Conservation (phyloP, 2,329 filamentous ascomycete species). For the Calonectria naviculata region DNA sequence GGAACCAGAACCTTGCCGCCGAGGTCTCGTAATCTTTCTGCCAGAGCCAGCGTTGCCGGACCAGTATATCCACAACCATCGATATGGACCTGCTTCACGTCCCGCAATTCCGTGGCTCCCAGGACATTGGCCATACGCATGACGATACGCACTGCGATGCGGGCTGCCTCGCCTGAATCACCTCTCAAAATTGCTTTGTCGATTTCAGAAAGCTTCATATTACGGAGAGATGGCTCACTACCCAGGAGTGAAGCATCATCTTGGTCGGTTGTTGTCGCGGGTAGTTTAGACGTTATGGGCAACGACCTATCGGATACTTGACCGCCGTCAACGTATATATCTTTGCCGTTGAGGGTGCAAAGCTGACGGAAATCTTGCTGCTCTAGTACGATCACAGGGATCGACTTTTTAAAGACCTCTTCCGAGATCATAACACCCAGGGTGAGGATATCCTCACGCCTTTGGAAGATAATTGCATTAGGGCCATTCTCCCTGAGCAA, state of each 20-base stretch:
- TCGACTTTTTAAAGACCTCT: conserved; percentile 12
- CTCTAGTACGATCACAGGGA: conserved; percentile 2
- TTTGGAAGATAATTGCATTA: conserved; percentile 16
- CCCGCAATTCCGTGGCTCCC: conserved; percentile 25
- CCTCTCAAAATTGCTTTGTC: conserved; percentile 23
- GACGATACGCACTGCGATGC: conserved; percentile 25
- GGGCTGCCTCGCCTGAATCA: conserved; percentile 21
- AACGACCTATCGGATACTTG: conserved; percentile 5
- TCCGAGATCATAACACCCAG: conserved; percentile 19
- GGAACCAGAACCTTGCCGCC: conserved; percentile 29
- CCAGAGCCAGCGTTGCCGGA: conserved; percentile 24
- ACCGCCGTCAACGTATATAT: conserved; percentile 19
- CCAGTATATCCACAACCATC: conserved; percentile 21
- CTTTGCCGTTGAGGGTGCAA: not conserved
- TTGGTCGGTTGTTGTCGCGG: not conserved
- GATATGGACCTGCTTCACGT: conserved; percentile 21
- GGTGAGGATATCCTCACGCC: conserved; percentile 20
- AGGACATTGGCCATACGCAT: conserved; percentile 27
- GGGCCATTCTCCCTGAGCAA: conserved; percentile 9
- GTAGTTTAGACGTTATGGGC: not conserved
- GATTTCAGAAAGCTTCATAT: conserved; percentile 14
- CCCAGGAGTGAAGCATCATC: not conserved
- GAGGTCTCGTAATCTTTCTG: conserved; percentile 24
- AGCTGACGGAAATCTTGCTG: conserved; percentile 3
- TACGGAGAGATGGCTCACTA: not conserved